A percentile compares a stretch with the other conserved stretches of the same genome.
Evolutionary conservation across 106 monocot species (phyloP).

Genomic region (Gastrodia elata): DNA sequence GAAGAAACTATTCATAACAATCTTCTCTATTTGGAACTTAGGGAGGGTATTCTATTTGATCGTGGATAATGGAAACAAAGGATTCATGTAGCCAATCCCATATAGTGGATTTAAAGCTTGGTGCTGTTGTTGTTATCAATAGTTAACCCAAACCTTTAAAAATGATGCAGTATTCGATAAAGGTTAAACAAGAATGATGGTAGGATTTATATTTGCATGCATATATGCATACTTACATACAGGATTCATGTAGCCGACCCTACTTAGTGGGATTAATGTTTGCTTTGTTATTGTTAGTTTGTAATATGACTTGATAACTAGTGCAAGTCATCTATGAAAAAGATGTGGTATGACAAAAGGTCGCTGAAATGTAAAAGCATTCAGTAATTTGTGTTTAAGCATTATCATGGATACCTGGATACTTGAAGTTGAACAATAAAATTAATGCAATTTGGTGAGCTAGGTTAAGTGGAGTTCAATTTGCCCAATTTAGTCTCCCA

Average conservation of each 20-base stretch:
- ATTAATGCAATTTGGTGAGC: not conserved
- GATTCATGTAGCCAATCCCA: too few species aligned
- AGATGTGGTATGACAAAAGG: not conserved
- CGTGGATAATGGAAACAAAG: too few species aligned
- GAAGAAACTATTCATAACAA: too few species aligned
- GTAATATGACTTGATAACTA: not conserved
- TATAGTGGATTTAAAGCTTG: too few species aligned
- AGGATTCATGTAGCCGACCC: not conserved
- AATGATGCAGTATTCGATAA: not conserved
- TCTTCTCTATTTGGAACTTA: too few species aligned
- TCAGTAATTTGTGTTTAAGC: not conserved
- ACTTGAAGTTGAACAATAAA: too few species aligned
- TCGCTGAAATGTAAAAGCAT: not conserved
- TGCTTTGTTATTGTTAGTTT: not conserved
- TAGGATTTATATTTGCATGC: too few species aligned
- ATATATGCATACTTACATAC: too few species aligned
- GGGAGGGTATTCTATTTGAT: too few species aligned
- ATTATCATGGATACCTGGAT: too few species aligned
- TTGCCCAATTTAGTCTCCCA: too few species aligned
- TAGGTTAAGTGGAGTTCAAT: not conserved
- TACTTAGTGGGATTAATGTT: not conserved
- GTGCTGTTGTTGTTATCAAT: not conserved
- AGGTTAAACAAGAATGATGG: not conserved
- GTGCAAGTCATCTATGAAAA: not conserved
- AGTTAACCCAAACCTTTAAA: not conserved